Percentiles rank a stretch among this genome's conserved stretches.
Evolutionary conservation across 106 monocot genomes (phyloP).

Genomic region (Dioscorea alata): DNA sequence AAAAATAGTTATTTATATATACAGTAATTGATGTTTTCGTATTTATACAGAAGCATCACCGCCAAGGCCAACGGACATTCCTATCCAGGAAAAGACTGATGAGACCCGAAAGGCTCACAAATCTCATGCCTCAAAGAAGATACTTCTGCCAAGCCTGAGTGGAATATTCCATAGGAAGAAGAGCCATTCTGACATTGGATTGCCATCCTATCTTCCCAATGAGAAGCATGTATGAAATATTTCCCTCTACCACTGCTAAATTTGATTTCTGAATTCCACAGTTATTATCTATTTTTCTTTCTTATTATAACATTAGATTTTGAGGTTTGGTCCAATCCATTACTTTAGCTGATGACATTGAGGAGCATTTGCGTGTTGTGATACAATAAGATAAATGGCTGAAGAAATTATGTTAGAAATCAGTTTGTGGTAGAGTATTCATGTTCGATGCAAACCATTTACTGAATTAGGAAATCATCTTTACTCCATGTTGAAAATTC

Average conservation of each 20-base stretch:
- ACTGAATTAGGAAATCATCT: too few species aligned
- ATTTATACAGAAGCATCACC: constrained; percentile 4
- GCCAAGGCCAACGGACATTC: background rate
- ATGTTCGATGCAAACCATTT: too few species aligned
- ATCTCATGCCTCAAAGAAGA: constrained; percentile 22
- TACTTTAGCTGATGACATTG: background rate
- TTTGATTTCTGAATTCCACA: background rate
- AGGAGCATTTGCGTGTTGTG: background rate
- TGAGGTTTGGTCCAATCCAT: background rate
- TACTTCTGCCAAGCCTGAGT: constrained; percentile 22
- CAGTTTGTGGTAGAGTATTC: constrained; percentile 26
- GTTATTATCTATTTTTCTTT: background rate
- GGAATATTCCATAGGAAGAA: constrained; percentile 30
- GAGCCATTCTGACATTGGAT: constrained; percentile 17
- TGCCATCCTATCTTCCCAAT: constrained; percentile 21
- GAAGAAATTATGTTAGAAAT: constrained; percentile 30
- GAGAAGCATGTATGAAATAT: constrained; percentile 15
- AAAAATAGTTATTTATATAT: background rate
- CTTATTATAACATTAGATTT: too few species aligned
- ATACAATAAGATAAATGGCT: constrained; percentile 25
- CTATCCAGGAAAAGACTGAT: background rate
- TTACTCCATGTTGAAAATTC: background rate
- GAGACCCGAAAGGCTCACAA: background rate
- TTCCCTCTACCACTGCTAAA: background rate
- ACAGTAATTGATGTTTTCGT: background rate